A percentile compares a stretch with the other conserved stretches of the same genome.
Evolutionary conservation across 2,329 filamentous ascomycete species (phyloP).

Genomic region (Microthyrium microscopicum): DNA sequence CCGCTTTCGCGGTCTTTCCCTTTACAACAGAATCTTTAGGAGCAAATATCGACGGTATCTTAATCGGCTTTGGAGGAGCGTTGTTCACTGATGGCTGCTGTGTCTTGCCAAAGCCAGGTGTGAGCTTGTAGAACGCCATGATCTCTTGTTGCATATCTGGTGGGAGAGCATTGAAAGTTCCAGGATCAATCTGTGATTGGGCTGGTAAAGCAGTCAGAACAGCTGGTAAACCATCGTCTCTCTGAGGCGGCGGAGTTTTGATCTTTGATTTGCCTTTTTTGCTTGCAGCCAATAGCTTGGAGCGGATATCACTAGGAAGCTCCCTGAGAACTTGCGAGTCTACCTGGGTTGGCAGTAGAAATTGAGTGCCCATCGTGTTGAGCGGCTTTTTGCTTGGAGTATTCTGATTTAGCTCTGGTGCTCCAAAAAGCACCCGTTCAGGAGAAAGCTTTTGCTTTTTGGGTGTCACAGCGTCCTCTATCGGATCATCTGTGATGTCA

Average conservation of each 20-base stretch:
- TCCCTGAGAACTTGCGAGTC: conserved; percentile 72
- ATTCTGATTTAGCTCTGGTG: conserved; percentile 19
- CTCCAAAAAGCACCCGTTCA: conserved; percentile 22
- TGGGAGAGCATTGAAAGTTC: conserved; percentile 68
- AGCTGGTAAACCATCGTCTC: conserved; percentile 13
- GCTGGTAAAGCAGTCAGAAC: conserved; percentile 30
- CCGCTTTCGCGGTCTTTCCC: conserved; percentile 26
- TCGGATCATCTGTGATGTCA: conserved; percentile 23
- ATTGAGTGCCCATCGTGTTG: conserved; percentile 77
- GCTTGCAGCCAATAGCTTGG: conserved; percentile 49
- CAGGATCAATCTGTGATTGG: conserved; percentile 68
- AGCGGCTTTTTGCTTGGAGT: conserved; percentile 48
- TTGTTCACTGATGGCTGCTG: conserved; percentile 23
- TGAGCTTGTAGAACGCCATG: conserved; percentile 47
- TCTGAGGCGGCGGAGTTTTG: conserved; percentile 7
- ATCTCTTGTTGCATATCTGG: conserved; percentile 76
- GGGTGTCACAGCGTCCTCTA: conserved; percentile 29
- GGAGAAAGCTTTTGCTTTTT: conserved; percentile 14
- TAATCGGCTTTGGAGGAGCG: conserved; percentile 18
- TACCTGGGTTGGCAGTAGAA: conserved; percentile 69
- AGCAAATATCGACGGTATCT: conserved; percentile 16
- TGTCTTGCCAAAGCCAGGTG: conserved; percentile 15
- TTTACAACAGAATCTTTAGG: conserved; percentile 38
- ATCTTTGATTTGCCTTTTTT: background rate
- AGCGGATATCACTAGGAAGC: conserved; percentile 67